phyloP scores from a whole-genome alignment of 768 basidiomycete species.

The Nidula microcarpa region DNA sequence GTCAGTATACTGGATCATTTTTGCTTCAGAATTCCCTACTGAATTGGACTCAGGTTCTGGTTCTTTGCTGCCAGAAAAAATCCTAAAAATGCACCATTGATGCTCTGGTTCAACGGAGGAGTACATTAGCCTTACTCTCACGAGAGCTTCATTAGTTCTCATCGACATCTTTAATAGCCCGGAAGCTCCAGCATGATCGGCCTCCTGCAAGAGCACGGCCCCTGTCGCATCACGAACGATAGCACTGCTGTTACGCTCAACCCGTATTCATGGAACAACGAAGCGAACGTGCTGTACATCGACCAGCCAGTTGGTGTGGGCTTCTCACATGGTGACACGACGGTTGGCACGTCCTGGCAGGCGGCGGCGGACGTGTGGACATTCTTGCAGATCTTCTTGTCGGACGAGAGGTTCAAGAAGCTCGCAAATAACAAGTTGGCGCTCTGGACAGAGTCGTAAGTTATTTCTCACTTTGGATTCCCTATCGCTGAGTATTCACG shows the following conservation, averaged over 20 bases:
- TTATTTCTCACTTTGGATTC: too few relatives aligned
- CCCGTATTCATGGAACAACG: constrained; percentile 56
- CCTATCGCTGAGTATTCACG: background rate
- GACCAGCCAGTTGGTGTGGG: constrained; percentile 66
- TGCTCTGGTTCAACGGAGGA: constrained; percentile 67
- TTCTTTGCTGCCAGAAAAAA: constrained; percentile 65
- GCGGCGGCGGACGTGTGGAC: constrained; percentile 60
- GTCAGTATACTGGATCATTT: constrained; percentile 18
- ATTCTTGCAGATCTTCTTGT: constrained; percentile 61
- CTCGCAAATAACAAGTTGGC: constrained; percentile 43
- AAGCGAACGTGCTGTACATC: constrained; percentile 58
- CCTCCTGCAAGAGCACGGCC: constrained; percentile 72
- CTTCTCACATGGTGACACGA: constrained; percentile 53
- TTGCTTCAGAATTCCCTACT: background rate
- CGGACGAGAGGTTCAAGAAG: constrained; percentile 49
- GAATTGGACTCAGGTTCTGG: constrained; percentile 49
- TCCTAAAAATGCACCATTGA: constrained; percentile 58
- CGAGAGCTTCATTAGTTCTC: background rate
- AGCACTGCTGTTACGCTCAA: constrained; percentile 44
- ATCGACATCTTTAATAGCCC: constrained; percentile 26
- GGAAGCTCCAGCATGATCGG: constrained; percentile 59
- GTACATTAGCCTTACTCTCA: constrained; percentile 19
- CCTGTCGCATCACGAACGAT: constrained; percentile 63
- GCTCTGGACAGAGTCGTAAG: constrained; percentile 62
- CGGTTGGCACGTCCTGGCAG: constrained; percentile 45